These are phyloP conservation scores for Terfezia boudieri DNA, from an alignment of 495 filamentous ascomycete species.

Conservation along the genomic window DNA sequence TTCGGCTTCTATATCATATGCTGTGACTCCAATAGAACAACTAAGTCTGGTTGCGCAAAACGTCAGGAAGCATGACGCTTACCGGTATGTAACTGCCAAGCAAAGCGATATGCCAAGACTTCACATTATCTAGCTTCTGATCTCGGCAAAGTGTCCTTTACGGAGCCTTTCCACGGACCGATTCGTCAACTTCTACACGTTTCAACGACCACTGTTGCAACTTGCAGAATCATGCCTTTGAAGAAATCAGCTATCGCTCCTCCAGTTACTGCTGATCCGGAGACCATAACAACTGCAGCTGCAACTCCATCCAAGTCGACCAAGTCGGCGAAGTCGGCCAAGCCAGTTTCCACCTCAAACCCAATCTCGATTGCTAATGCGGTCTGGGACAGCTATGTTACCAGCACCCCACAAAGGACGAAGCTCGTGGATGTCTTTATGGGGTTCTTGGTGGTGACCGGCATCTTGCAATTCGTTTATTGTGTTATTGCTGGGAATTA, in stretches of 20 bases:
- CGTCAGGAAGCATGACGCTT: too few relatives aligned
- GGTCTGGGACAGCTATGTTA: constrained; percentile 52
- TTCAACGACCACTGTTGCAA: neutral
- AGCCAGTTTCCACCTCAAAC: constrained; percentile 8
- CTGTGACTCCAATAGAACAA: too few relatives aligned
- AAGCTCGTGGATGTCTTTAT: constrained; percentile 87
- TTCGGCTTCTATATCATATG: too few relatives aligned
- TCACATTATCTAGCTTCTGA: neutral
- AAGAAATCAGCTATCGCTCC: constrained; percentile 7
- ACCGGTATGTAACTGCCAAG: constrained; percentile 17
- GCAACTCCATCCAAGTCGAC: constrained; percentile 1
- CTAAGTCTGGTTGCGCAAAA: too few relatives aligned
- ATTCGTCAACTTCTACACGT: too few relatives aligned
- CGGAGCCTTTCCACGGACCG: too few relatives aligned
- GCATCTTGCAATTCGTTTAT: constrained; percentile 79
- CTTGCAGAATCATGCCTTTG: neutral
- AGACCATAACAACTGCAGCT: constrained; percentile 3
- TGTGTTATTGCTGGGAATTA: constrained; percentile 86
- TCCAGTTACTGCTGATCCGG: constrained; percentile 7
- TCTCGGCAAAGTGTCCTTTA: neutral
- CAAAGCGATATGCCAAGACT: too few relatives aligned
- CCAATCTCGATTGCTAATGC: constrained; percentile 17
- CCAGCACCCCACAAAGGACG: constrained; percentile 65
- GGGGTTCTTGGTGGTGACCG: constrained; percentile 67
- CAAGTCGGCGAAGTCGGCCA: neutral